phyloP scores from a whole-genome alignment of 305 asterid genomes.

The Fraxinus floribunda region DNA sequence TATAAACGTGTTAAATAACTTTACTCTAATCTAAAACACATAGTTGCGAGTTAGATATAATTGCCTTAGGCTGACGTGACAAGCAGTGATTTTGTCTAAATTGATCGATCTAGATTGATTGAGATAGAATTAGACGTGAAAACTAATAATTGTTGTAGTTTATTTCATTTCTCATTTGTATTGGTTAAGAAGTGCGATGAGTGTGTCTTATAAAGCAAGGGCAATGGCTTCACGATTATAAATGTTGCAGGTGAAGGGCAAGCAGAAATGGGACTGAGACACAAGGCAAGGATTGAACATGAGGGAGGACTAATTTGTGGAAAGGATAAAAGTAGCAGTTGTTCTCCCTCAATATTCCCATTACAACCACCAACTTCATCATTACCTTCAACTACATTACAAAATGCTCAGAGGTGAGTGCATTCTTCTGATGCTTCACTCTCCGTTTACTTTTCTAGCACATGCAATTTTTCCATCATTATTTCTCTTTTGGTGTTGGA shows the following conservation, averaged over 20 bases:
- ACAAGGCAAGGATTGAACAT: conserved; percentile 12
- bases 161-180: neutral
- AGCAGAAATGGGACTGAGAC: conserved; percentile 21
- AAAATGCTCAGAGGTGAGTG: conserved; percentile 44
- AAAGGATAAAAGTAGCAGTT: conserved; percentile 21
- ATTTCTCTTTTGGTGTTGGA: neutral
- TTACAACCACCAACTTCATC: conserved; percentile 19
- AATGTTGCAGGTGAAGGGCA: conserved; percentile 31
- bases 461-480: conserved; percentile 1
- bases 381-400: conserved; percentile 27
- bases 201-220: neutral
- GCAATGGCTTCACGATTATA: conserved; percentile 2
- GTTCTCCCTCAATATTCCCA: neutral
- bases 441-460: neutral
- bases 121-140: neutral
- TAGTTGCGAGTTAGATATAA: no score
- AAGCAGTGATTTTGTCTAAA: neutral
- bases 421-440: neutral
- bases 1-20: no score
- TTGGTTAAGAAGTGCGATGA: neutral
- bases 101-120: neutral
- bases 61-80: neutral
- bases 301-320: conserved; percentile 16
- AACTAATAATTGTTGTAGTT: neutral
- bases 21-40: neutral